A percentile compares a stretch with the other conserved stretches of the same genome.
Conservation (phyloP, 306 rosid genomes). For the Vigna hirtella region DNA sequence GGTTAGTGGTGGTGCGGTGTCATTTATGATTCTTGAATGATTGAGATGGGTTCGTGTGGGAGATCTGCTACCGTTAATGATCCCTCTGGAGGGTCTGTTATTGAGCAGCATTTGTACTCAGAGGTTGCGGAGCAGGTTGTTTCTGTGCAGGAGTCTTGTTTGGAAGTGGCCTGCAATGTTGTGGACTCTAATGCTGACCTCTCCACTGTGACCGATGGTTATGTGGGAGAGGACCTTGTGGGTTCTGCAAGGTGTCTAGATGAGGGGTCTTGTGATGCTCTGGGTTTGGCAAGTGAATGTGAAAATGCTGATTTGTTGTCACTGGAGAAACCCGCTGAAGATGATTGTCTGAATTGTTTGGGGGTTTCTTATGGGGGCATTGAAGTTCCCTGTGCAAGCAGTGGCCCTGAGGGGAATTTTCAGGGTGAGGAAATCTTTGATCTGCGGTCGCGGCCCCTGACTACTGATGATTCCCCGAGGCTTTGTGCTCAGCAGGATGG, state of each 20-base stretch:
- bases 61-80: slow-evolving; percentile 55
- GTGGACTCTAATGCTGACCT: slow-evolving; percentile 49
- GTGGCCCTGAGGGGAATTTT: slow-evolving; percentile 44
- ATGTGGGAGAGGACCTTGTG: slow-evolving; percentile 36
- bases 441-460: slow-evolving; percentile 38
- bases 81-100: slow-evolving; percentile 45
- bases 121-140: slow-evolving; percentile 55
- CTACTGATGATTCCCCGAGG: slow-evolving; percentile 39
- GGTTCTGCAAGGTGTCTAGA: slow-evolving; percentile 45
- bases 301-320: slow-evolving; percentile 46
- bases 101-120: slow-evolving; percentile 53
- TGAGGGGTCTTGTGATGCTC: slow-evolving; percentile 45
- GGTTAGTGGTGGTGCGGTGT: slow-evolving; percentile 38
- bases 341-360: slow-evolving; percentile 42
- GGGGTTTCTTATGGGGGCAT: slow-evolving; percentile 43
- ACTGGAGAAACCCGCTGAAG: slow-evolving; percentile 39
- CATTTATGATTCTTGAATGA: slow-evolving; percentile 42
- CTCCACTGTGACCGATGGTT: slow-evolving; percentile 37
- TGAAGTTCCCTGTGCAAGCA: slow-evolving; percentile 39
- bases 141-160: slow-evolving; percentile 57
- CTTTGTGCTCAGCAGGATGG: slow-evolving; percentile 49
- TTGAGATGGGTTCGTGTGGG: slow-evolving; percentile 79
- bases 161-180: slow-evolving; percentile 41
- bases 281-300: slow-evolving; percentile 47
- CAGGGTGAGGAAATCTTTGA: slow-evolving; percentile 47